Base-by-base conservation (phyloP, 2,329 filamentous ascomycete genomes). In the Cladophialophora exuberans region DNA sequence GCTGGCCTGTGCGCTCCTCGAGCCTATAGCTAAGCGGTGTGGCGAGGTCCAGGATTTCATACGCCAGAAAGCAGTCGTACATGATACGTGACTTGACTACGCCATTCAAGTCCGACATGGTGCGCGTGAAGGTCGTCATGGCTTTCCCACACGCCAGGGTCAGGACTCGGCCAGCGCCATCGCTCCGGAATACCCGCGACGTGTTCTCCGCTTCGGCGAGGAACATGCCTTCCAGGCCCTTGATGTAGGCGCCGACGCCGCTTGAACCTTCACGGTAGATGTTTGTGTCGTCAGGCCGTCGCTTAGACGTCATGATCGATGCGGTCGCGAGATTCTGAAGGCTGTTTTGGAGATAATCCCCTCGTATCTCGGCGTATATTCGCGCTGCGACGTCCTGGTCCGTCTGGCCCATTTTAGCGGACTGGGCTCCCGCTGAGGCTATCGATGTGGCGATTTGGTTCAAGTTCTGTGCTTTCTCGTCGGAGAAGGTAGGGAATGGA, bases 51-150 rank as follows among this genome's bases (percentile, higher is more conserved):
- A 95, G 89, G 26, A 97, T 89, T 69, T 99, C 94, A 70, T 96
- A 99, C 6, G 91, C 91, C 44, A 99, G 81, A 70, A 90, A 97
- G 72, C 93, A 97, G 70, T 99, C 94, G 0, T 90, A 96, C 62
- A 85, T 83, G 33, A 97, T 76, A 67, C 97, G 92, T 35, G 82
- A 77, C 68, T 92, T 91, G 72, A 97, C 91, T 67, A 97, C 92
- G 45, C 83, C 81, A 70, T 97, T 97, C 26, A 99, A 79, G 66
- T 97, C 93, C 23, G 89, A 84, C 50, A 97, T 73, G 0, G 94
- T 97, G 64, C 90, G 86, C 4, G 88, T 85, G 64, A 97, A 88
- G 66, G 96, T 91, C 6, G 85, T 81, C 57, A 99, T 78, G 10
- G 92, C 83, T 28, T 83, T 78, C 65, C 90, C 86, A 68, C 89